phyloP scores from a whole-genome alignment of 192 early-diverging fungal species.

The Rhizophlyctis rosea region DNA sequence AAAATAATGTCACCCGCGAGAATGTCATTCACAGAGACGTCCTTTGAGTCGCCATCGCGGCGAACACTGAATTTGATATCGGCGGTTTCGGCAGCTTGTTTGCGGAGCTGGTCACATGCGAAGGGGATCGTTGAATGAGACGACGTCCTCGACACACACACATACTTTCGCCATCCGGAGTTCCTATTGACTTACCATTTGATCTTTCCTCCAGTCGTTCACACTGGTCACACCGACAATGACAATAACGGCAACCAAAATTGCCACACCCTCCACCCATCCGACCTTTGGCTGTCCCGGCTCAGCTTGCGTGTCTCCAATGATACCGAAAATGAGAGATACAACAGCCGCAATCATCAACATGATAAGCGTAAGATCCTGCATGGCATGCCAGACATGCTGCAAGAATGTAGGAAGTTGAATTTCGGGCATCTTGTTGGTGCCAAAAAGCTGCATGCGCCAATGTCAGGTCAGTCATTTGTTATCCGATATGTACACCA shows the following conservation, averaged over 20 bases:
- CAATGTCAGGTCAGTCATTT: neutral
- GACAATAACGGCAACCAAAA: conserved; percentile 70
- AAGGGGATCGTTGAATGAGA: too few relatives aligned
- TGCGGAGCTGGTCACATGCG: conserved; percentile 53
- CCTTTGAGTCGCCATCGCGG: conserved; percentile 69
- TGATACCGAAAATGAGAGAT: conserved; percentile 80
- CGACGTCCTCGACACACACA: too few relatives aligned
- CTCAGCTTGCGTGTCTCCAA: conserved; percentile 60
- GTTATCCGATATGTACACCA: neutral
- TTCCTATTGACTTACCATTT: too few relatives aligned
- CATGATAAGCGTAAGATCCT: conserved; percentile 68
- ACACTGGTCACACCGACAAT: conserved; percentile 88
- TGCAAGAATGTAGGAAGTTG: conserved; percentile 26
- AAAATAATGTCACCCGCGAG: conserved; percentile 88
- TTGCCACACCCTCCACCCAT: conserved; percentile 69
- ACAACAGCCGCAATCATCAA: conserved; percentile 81
- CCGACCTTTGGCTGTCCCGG: too few relatives aligned
- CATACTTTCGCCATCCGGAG: too few relatives aligned
- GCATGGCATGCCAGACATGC: conserved; percentile 43
- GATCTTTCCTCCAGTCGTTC: conserved; percentile 64
- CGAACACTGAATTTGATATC: conserved; percentile 49
- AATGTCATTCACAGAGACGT: conserved; percentile 75
- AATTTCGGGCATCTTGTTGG: conserved; percentile 42
- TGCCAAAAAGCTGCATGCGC: conserved; percentile 28
- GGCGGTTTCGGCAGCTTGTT: conserved; percentile 48